phyloP scores from a whole-genome alignment of 805 yeast species.

The Blastobotrys terrestris region DNA sequence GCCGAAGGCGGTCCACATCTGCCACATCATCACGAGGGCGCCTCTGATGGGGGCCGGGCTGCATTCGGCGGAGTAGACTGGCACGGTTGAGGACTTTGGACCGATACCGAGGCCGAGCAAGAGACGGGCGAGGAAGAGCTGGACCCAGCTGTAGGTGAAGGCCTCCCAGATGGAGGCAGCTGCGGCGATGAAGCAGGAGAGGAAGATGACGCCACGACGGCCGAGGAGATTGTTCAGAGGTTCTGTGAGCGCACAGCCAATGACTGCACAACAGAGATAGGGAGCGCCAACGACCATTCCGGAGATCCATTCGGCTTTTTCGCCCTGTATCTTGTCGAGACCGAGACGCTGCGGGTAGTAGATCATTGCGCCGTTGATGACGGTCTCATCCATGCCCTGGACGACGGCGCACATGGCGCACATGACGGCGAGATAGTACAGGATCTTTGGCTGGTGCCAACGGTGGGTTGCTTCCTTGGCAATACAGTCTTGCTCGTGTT shows the following conservation, averaged over 20 bases:
- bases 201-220: slow-evolving; percentile 53
- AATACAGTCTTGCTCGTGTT: slow-evolving; percentile 29
- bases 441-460: slow-evolving; percentile 37
- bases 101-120: slow-evolving; percentile 62
- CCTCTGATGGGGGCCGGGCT: slow-evolving; percentile 56
- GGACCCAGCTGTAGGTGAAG: slow-evolving; percentile 54
- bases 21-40: slow-evolving; percentile 65
- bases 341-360: slow-evolving; percentile 27
- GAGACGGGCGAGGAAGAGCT: slow-evolving; percentile 53
- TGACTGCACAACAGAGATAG: slow-evolving; percentile 49
- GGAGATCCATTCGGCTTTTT: slow-evolving; percentile 35
- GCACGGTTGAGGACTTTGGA: slow-evolving; percentile 60
- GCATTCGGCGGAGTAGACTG: slow-evolving; percentile 60
- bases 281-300: slow-evolving; percentile 65
- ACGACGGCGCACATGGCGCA: slow-evolving; percentile 65
- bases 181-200: slow-evolving; percentile 52
- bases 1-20: slow-evolving; percentile 70
- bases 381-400: slow-evolving; percentile 73
- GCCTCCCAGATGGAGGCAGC: slow-evolving; percentile 61
- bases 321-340: slow-evolving; percentile 9
- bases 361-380: slow-evolving; percentile 59
- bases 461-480: slow-evolving; percentile 44
- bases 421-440: slow-evolving; percentile 46
- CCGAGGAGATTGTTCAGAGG: slow-evolving; percentile 47
- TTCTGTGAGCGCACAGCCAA: slow-evolving; percentile 54